A percentile compares a stretch with the other conserved stretches of the same genome.
These are phyloP conservation scores for Bipolaris oryzae DNA, from an alignment of 2,329 filamentous ascomycete species.

Conservation along the genomic window DNA sequence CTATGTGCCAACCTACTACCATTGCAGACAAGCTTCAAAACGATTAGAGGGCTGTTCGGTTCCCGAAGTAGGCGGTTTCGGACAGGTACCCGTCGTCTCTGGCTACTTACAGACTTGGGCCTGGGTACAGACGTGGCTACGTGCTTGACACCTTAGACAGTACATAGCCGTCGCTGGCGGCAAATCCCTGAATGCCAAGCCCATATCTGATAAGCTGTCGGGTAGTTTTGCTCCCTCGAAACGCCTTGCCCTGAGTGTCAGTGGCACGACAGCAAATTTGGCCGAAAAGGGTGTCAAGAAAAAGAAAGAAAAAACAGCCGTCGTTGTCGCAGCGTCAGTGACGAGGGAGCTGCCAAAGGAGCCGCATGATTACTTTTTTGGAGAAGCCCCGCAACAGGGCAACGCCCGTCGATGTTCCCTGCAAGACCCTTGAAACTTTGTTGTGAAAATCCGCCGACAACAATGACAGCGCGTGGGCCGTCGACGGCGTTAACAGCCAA, in stretches of 20 bases:
- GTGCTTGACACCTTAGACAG: no score
- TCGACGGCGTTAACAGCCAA: slow-evolving; percentile 37
- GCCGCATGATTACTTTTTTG: slow-evolving; percentile 6
- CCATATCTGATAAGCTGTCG: slow-evolving; percentile 4
- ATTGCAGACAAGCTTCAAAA: background rate
- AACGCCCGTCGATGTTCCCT: background rate
- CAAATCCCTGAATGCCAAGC: slow-evolving; percentile 14
- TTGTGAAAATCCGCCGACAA: slow-evolving; percentile 12
- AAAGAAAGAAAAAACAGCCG: background rate
- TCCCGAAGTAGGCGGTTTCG: slow-evolving; percentile 1
- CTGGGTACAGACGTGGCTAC: no score
- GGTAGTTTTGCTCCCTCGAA: background rate
- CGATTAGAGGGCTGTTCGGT: background rate
- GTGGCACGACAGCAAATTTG: background rate
- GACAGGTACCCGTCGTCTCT: slow-evolving; percentile 13
- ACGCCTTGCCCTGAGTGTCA: background rate
- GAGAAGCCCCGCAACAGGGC: background rate
- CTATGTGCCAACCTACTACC: background rate
- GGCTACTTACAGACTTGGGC: background rate
- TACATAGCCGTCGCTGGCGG: background rate
- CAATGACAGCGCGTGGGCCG: slow-evolving; percentile 24
- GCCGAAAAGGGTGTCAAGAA: background rate
- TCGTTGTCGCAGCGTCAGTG: background rate
- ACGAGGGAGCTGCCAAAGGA: background rate
- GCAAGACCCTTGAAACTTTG: slow-evolving; percentile 12